A percentile compares a stretch with the other conserved stretches of the same genome.
These are phyloP conservation scores for Poronia punctata DNA, from an alignment of 495 filamentous ascomycete genomes.

Conservation along the genomic window DNA sequence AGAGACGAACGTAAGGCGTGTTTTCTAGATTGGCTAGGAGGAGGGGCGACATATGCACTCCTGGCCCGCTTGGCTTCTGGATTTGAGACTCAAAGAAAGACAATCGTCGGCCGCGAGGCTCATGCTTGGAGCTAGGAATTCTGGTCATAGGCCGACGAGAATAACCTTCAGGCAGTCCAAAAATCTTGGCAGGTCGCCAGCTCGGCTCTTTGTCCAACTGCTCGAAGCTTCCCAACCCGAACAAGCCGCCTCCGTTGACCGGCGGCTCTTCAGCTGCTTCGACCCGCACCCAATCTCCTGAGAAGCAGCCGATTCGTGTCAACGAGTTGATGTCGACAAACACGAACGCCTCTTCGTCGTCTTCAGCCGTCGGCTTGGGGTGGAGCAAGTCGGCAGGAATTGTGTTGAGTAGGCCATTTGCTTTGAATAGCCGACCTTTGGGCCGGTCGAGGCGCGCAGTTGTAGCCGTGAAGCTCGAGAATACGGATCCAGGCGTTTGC, in stretches of 20 bases:
- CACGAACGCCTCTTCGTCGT: conserved; percentile 81
- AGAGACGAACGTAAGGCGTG: conserved; percentile 65
- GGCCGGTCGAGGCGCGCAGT: conserved; percentile 63
- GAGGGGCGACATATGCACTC: conserved; percentile 76
- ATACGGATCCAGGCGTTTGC: conserved; percentile 75
- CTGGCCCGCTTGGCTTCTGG: conserved; percentile 43
- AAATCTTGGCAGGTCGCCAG: conserved; percentile 77
- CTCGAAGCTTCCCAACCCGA: conserved; percentile 46
- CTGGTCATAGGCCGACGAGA: conserved; percentile 46
- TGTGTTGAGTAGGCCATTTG: conserved; percentile 62
- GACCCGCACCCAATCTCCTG: conserved; percentile 93
- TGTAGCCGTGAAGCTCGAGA: conserved; percentile 71
- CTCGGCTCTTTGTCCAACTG: conserved; percentile 41
- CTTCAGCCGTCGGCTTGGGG: conserved; percentile 64
- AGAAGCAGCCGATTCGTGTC: conserved; percentile 88
- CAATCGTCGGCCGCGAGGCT: conserved; percentile 35
- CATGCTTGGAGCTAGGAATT: conserved; percentile 42
- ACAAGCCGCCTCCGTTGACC: conserved; percentile 49
- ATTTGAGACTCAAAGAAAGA: conserved; percentile 52
- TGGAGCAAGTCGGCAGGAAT: conserved; percentile 76
- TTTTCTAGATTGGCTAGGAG: conserved; percentile 76
- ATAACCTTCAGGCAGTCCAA: conserved; percentile 71
- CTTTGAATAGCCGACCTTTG: conserved; percentile 59
- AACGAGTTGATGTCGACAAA: conserved; percentile 83
- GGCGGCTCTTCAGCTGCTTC: conserved; percentile 64